Evolutionary conservation across 768 basidiomycete genomes (phyloP).

Genomic region (Pisolithus marmoratus): DNA sequence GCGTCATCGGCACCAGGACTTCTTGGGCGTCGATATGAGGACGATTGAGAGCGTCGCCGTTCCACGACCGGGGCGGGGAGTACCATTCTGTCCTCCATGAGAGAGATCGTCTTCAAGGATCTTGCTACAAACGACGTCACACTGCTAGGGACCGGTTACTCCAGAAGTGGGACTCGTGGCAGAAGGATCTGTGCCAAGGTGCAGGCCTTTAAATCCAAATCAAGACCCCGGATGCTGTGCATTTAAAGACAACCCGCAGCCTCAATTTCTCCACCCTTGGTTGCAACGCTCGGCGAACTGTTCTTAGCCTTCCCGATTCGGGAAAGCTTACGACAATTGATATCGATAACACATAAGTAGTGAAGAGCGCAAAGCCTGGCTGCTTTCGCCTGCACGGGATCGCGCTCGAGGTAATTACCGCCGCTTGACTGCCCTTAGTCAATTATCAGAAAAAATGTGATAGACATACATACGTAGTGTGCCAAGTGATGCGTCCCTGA

Average conservation of each 20-base stretch:
- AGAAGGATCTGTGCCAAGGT: neutral
- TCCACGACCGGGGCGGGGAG: slow-evolving; percentile 8
- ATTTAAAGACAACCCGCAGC: neutral
- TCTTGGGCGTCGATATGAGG: neutral
- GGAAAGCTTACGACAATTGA: slow-evolving; percentile 1
- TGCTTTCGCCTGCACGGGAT: neutral
- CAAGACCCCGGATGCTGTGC: neutral
- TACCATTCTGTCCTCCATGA: neutral
- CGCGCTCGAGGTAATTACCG: neutral
- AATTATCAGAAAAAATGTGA: neutral
- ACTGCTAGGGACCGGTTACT: neutral
- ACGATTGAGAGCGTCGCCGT: neutral
- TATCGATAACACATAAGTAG: neutral
- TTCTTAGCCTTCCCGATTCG: slow-evolving; percentile 2
- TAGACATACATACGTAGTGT: neutral
- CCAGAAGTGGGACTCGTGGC: neutral
- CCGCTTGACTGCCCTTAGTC: neutral
- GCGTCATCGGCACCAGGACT: neutral
- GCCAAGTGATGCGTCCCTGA: slow-evolving; percentile 1
- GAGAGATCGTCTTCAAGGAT: neutral
- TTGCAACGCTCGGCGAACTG: neutral
- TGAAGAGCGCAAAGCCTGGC: neutral
- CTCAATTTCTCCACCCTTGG: neutral
- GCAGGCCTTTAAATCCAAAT: neutral
- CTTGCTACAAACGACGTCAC: neutral